These are phyloP conservation scores for Erythrobasidium yunnanense DNA, from an alignment of 768 basidiomycete genomes.

Conservation along the genomic window DNA sequence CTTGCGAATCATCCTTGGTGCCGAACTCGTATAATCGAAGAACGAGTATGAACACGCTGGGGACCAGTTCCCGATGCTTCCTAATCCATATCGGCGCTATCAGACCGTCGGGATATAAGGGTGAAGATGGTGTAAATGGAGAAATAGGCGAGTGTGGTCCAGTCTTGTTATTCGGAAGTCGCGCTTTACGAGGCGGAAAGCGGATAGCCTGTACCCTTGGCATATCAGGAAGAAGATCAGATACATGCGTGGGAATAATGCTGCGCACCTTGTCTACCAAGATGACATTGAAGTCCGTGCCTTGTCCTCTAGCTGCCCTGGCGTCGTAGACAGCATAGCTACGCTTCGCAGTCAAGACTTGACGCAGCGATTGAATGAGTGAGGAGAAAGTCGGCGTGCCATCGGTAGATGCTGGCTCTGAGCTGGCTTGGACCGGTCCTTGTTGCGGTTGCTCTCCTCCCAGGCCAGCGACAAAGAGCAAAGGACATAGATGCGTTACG, in stretches of 20 bases:
- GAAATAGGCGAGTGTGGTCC: constrained; percentile 75
- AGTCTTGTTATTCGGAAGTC: constrained; percentile 46
- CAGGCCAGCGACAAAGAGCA: constrained; percentile 90
- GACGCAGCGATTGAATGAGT: constrained; percentile 56
- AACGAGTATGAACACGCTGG: constrained; percentile 87
- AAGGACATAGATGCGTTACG: constrained; percentile 73
- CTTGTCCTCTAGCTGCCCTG: constrained; percentile 28
- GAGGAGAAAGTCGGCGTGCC: constrained; percentile 48
- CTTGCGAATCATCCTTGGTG: no score
- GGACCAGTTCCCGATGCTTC: constrained; percentile 83
- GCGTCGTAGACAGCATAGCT: constrained; percentile 39
- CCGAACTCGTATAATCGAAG: constrained; percentile 61
- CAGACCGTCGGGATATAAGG: constrained; percentile 84
- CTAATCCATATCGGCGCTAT: constrained; percentile 97
- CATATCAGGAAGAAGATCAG: background rate
- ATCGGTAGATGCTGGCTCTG: constrained; percentile 30
- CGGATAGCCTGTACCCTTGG: constrained; percentile 51
- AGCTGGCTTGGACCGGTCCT: constrained; percentile 31
- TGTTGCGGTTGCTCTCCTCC: constrained; percentile 39
- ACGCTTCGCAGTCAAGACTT: constrained; percentile 48
- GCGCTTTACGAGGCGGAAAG: constrained; percentile 76
- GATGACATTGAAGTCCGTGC: constrained; percentile 59
- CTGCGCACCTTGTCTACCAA: constrained; percentile 63
- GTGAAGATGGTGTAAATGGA: constrained; percentile 74
- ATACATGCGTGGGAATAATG: background rate